Evolutionary conservation across 2,329 filamentous ascomycete species (phyloP).

Genomic region (Penicillium fuscoglaucum): DNA sequence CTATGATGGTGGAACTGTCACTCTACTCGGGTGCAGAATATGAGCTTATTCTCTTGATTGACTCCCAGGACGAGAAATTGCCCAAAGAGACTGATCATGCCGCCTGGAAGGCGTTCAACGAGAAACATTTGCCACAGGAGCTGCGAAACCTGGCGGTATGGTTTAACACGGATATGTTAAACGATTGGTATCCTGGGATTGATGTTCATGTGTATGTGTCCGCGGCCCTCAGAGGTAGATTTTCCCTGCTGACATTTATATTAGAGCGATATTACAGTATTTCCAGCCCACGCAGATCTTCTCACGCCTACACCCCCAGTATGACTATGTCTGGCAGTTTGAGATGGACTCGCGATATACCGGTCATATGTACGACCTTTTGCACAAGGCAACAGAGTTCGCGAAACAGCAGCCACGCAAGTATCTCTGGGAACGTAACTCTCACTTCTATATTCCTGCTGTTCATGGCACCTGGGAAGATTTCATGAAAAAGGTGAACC

Average conservation of each 20-base stretch:
- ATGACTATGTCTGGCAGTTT: constrained; percentile 19
- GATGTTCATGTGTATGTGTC: constrained; percentile 13
- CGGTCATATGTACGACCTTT: constrained; percentile 13
- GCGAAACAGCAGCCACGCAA: constrained; percentile 18
- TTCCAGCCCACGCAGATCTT: constrained; percentile 18
- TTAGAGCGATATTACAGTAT: constrained; percentile 16
- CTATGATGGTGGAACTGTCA: constrained; percentile 78
- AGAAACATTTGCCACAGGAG: constrained; percentile 10
- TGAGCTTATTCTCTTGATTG: constrained; percentile 79
- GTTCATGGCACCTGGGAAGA: constrained; percentile 15
- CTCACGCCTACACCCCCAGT: constrained; percentile 15
- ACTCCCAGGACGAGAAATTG: constrained; percentile 74
- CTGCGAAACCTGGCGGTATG: constrained; percentile 11
- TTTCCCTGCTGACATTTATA: background rate
- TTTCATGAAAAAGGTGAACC: constrained; percentile 9
- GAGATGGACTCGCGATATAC: constrained; percentile 19
- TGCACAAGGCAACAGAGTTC: constrained; percentile 13
- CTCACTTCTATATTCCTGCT: constrained; percentile 17
- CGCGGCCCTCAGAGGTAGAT: background rate
- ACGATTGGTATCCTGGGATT: constrained; percentile 17
- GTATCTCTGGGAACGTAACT: constrained; percentile 19
- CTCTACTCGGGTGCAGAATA: constrained; percentile 83
- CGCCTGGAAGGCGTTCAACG: constrained; percentile 9
- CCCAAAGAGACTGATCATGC: constrained; percentile 46
- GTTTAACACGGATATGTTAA: constrained; percentile 12